A percentile compares a stretch with the other conserved stretches of the same genome.
Conservation (phyloP, 306 rosid species). For the Prunus kanzakura region DNA sequence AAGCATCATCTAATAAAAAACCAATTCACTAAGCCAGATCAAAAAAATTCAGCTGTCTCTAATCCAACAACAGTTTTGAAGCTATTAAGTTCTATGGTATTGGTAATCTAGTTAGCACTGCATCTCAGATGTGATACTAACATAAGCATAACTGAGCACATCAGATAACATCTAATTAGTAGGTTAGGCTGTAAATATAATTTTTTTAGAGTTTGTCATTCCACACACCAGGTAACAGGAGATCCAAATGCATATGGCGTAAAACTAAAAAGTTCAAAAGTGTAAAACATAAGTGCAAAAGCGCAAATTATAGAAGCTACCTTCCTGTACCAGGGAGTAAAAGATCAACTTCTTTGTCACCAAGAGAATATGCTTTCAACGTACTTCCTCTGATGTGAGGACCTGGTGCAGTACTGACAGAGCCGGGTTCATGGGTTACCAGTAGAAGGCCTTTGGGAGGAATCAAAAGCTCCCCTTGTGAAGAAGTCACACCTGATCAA, state of each 20-base stretch:
- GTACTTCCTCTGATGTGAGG: conserved; percentile 89
- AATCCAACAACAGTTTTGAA: neutral
- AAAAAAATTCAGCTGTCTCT: too few relatives aligned
- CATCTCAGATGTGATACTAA: neutral
- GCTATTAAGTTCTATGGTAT: neutral
- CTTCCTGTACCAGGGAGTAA: conserved; percentile 93
- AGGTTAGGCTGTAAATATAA: neutral
- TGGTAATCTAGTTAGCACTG: neutral
- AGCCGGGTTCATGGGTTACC: conserved; percentile 87
- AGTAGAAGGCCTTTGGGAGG: conserved; percentile 64
- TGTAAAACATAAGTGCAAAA: neutral
- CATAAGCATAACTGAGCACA: neutral
- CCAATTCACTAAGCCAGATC: too few relatives aligned
- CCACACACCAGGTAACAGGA: too few relatives aligned
- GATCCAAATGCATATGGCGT: neutral
- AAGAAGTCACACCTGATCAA: conserved; percentile 43
- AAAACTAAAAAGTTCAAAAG: neutral
- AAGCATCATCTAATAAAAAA: too few relatives aligned
- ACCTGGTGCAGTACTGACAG: conserved; percentile 70
- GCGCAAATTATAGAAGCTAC: conserved; percentile 31
- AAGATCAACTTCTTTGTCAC: conserved; percentile 88
- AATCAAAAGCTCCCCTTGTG: conserved; percentile 44
- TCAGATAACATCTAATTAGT: neutral
- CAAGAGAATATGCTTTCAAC: conserved; percentile 79
- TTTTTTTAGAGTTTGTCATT: neutral